Conservation (phyloP, 257 asterid species). For the Solanum rostratum region DNA sequence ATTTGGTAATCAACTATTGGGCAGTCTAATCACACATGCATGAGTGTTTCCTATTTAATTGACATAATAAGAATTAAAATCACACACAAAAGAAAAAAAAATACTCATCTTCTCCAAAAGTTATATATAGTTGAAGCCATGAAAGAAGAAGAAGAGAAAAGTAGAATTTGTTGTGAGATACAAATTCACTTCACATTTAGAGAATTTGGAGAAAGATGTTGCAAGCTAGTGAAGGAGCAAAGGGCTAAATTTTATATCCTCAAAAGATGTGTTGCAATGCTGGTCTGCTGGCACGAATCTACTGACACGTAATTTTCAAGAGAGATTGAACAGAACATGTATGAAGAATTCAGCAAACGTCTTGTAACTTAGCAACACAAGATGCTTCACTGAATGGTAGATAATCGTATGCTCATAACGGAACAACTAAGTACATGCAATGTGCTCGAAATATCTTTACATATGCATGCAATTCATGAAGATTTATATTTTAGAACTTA, state of each 20-base stretch:
- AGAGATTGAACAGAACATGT: not conserved
- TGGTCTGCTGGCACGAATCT: slow-evolving; percentile 11
- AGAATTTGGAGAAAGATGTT: slow-evolving; percentile 6
- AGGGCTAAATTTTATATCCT: slow-evolving; percentile 14
- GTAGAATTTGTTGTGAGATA: not conserved
- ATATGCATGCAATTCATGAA: not conserved
- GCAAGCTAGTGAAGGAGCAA: slow-evolving; percentile 12
- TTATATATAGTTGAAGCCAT: not conserved
- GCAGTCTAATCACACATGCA: not conserved
- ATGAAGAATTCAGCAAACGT: not conserved
- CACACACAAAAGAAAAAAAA: not conserved
- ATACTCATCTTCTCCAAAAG: not conserved
- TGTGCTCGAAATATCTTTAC: not conserved
- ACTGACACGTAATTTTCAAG: not conserved
- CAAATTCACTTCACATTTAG: not conserved
- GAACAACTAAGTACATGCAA: not conserved
- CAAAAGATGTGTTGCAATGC: slow-evolving; percentile 10
- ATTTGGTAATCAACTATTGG: not conserved
- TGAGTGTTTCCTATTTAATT: not conserved
- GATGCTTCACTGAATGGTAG: not conserved
- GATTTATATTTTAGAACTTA: too few relatives aligned
- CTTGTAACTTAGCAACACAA: not conserved
- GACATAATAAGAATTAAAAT: not conserved
- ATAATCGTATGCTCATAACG: too few relatives aligned
- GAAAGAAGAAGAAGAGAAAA: not conserved